Evolutionary conservation across 345 rosid species (phyloP).

Genomic region (Hypericum perforatum): DNA sequence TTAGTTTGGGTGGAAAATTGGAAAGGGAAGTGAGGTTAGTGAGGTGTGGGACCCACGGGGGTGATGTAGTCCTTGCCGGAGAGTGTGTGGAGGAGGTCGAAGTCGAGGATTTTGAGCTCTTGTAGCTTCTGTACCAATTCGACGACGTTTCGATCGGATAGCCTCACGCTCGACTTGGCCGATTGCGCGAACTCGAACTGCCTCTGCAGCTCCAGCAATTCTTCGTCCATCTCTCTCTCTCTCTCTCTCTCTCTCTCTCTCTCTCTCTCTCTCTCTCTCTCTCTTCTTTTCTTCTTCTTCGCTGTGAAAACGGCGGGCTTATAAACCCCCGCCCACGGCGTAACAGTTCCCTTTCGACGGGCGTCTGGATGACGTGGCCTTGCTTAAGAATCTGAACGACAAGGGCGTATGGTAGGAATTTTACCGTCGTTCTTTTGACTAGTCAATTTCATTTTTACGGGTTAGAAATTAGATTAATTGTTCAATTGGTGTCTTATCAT

Average conservation of each 20-base stretch:
- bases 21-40: not conserved
- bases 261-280: not conserved
- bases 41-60: constrained; percentile 30
- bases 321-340: not conserved
- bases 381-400: no score
- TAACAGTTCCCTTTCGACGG: no score
- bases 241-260: not conserved
- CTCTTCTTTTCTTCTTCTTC: not conserved
- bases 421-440: no score
- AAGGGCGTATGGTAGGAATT: no score
- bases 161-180: constrained; percentile 76
- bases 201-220: constrained; percentile 71
- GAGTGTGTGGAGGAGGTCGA: constrained; percentile 95
- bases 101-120: constrained; percentile 81
- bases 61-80: constrained; percentile 95
- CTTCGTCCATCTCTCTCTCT: constrained; percentile 58
- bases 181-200: constrained; percentile 93
- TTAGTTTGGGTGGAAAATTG: no score
- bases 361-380: no score
- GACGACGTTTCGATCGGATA: constrained; percentile 91
- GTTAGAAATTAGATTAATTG: no score
- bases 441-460: no score
- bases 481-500: no score
- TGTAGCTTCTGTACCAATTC: constrained; percentile 95
- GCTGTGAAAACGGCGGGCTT: not conserved